These are phyloP conservation scores for Candida fluviatilis DNA, from an alignment of 805 yeast species.

Conservation along the genomic window DNA sequence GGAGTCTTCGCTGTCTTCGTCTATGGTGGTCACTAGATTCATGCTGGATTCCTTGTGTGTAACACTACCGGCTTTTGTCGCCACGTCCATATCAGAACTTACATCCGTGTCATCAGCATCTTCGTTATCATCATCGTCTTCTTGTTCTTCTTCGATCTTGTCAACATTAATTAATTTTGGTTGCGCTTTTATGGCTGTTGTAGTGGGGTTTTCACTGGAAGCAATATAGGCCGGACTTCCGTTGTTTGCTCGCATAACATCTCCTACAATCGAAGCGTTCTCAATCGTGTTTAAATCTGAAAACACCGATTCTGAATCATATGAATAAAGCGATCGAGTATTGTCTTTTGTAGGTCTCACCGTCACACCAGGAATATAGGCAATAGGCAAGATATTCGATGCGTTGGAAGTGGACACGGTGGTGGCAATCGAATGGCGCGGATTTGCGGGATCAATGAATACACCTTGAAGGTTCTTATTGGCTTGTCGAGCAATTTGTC, in stretches of 20 bases:
- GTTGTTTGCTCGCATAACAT: conserved; percentile 23
- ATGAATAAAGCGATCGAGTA: conserved; percentile 41
- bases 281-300: conserved; percentile 43
- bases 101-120: conserved; percentile 18
- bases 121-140: conserved; percentile 25
- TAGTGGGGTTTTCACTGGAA: conserved; percentile 32
- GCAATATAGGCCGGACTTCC: conserved; percentile 2
- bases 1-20: conserved; percentile 24
- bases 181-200: conserved; percentile 73
- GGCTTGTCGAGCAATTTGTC: conserved; percentile 9
- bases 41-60: neutral
- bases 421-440: conserved; percentile 47
- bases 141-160: conserved; percentile 42
- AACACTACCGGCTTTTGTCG: neutral
- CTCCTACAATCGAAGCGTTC: conserved; percentile 45
- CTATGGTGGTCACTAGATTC: conserved; percentile 4
- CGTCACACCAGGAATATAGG: conserved; percentile 92
- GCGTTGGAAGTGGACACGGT: conserved; percentile 70
- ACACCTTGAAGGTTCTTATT: conserved; percentile 8
- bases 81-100: neutral
- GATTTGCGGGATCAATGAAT: conserved; percentile 16
- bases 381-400: conserved; percentile 85
- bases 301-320: conserved; percentile 39
- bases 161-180: conserved; percentile 65
- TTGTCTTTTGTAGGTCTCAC: conserved; percentile 47